These are phyloP conservation scores for Gentiana dahurica DNA, from an alignment of 257 asterid genomes.

Conservation along the genomic window DNA sequence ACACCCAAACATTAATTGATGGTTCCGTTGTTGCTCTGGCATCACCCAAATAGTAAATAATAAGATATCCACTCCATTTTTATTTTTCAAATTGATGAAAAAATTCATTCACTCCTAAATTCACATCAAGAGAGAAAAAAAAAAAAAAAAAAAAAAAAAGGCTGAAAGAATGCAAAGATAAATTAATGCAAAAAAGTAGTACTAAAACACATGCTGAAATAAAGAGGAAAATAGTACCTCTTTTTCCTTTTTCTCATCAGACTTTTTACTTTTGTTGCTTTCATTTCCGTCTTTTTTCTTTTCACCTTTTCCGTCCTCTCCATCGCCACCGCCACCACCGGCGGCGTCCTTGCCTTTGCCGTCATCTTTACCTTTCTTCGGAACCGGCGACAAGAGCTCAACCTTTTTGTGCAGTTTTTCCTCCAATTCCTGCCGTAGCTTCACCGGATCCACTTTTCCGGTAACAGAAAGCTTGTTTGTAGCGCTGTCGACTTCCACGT, in stretches of 20 bases:
- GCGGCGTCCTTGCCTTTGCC: conserved; percentile 19
- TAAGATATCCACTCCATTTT: no score
- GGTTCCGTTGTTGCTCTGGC: no score
- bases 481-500: conserved; percentile 28
- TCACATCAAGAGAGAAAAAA: background rate
- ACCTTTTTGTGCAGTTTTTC: conserved; percentile 42
- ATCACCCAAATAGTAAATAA: no score
- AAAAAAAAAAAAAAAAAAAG: background rate
- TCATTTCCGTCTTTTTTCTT: conserved; percentile 13
- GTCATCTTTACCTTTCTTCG: conserved; percentile 15
- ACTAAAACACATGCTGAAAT: background rate
- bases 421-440: conserved; percentile 51
- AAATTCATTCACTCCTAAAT: no score
- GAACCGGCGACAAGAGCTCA: conserved; percentile 50
- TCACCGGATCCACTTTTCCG: conserved; percentile 55
- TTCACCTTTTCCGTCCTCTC: conserved; percentile 5
- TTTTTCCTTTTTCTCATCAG: no score
- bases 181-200: background rate
- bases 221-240: no score
- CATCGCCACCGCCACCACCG: background rate
- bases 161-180: background rate
- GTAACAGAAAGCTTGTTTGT: conserved; percentile 45
- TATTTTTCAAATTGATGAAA: no score
- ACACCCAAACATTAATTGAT: no score
- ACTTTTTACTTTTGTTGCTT: no score